These are phyloP conservation scores for Xylariaceae sp. DNA, from an alignment of 2,329 filamentous ascomycete genomes.

Conservation along the genomic window DNA sequence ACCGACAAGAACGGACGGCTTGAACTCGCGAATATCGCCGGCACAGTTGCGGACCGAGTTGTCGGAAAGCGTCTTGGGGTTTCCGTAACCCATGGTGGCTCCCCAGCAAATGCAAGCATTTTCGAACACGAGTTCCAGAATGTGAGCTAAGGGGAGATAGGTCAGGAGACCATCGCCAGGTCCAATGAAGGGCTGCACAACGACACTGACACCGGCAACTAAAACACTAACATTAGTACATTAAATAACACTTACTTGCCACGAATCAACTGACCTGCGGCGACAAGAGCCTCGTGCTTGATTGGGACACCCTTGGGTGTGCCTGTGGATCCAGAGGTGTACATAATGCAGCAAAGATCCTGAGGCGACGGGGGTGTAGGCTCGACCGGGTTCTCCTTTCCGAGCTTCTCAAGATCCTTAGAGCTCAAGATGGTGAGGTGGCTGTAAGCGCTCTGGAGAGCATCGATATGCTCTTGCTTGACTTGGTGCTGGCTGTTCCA, in stretches of 20 bases:
- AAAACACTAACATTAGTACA: slow-evolving; percentile 14
- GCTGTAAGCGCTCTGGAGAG: slow-evolving; percentile 45
- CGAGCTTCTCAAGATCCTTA: slow-evolving; percentile 47
- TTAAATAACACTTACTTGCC: slow-evolving; percentile 5
- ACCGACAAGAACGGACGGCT: slow-evolving; percentile 76
- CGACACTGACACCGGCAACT: slow-evolving; percentile 71
- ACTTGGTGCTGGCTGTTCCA: slow-evolving; percentile 51
- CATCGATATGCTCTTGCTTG: slow-evolving; percentile 46
- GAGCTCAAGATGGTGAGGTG: slow-evolving; percentile 45
- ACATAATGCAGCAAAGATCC: slow-evolving; percentile 69
- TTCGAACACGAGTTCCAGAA: slow-evolving; percentile 87
- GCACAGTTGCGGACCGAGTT: slow-evolving; percentile 77
- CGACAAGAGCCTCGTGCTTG: slow-evolving; percentile 69
- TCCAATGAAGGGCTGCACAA: slow-evolving; percentile 71
- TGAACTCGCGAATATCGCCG: slow-evolving; percentile 81
- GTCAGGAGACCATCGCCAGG: slow-evolving; percentile 74
- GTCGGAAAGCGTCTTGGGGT: slow-evolving; percentile 79
- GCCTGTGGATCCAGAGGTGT: slow-evolving; percentile 76
- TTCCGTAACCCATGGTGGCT: slow-evolving; percentile 82
- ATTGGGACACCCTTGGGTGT: slow-evolving; percentile 76
- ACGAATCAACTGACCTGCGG: slow-evolving; percentile 53
- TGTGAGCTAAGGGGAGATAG: slow-evolving; percentile 82
- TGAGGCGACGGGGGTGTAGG: slow-evolving; percentile 64
- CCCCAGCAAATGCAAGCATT: slow-evolving; percentile 81
- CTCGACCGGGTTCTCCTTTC: slow-evolving; percentile 60